These are phyloP conservation scores for Crithidia sp. DNA, from an alignment of 208 protist genomes.

Conservation along the genomic window DNA sequence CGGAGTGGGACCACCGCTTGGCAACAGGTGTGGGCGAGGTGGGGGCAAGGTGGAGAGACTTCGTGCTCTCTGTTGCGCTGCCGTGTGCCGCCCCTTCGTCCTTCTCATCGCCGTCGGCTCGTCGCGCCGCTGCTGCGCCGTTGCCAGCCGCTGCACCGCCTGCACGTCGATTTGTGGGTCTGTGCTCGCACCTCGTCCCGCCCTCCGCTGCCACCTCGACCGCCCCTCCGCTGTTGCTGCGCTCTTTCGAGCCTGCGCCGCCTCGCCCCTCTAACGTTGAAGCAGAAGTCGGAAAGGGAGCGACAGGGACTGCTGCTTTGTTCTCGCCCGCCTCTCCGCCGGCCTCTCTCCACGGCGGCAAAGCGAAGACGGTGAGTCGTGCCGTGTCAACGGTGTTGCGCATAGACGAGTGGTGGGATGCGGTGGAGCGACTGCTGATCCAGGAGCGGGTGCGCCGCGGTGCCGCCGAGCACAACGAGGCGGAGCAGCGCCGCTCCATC, in stretches of 20 bases:
- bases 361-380: not conserved
- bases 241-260: not conserved
- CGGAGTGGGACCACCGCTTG: constrained; percentile 18
- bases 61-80: constrained; percentile 10
- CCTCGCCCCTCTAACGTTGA: not conserved
- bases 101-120: not conserved
- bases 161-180: constrained; percentile 7
- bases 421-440: constrained; percentile 57
- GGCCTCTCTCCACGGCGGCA: not conserved
- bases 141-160: not conserved
- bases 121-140: not conserved
- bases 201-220: not conserved
- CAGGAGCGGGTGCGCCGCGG: constrained; percentile 47
- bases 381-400: not conserved
- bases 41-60: constrained; percentile 20
- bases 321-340: not conserved
- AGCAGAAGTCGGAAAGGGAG: not conserved
- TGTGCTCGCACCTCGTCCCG: constrained; percentile 6
- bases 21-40: constrained; percentile 13
- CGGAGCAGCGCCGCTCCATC: constrained; percentile 31
- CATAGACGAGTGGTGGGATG: constrained; percentile 34
- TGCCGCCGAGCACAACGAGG: constrained; percentile 24
- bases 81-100: not conserved
- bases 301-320: not conserved
- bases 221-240: constrained; percentile 2